Percentiles rank a stretch among this genome's conserved stretches.
phyloP scores from a whole-genome alignment of 2,329 filamentous ascomycete species.

The Colletotrichum theobromicola region DNA sequence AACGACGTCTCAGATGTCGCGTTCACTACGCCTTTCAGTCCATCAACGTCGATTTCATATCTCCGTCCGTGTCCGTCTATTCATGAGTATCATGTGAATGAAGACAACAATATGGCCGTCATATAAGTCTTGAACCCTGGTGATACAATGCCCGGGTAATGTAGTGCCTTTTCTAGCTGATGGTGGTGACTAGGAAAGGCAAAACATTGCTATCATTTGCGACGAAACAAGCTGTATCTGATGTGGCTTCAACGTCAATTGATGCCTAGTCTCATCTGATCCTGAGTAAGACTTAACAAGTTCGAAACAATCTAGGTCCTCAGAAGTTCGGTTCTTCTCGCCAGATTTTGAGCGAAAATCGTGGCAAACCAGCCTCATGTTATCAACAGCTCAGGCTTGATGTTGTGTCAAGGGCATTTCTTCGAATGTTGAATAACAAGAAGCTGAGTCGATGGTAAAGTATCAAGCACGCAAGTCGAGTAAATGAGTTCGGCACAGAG shows the following conservation, averaged over 20 bases:
- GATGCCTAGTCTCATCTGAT: not conserved
- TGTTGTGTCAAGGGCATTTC: fast-evolving
- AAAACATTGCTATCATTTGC: too few relatives aligned
- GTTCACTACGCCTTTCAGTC: too few relatives aligned
- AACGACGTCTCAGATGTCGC: too few relatives aligned
- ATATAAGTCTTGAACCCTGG: not conserved
- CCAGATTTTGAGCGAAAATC: not conserved
- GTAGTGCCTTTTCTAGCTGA: too few relatives aligned
- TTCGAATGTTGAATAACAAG: not conserved
- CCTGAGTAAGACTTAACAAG: not conserved
- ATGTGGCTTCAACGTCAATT: not conserved
- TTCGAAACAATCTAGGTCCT: not conserved
- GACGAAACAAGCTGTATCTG: not conserved
- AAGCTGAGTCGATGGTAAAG: not conserved
- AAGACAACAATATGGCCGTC: not conserved
- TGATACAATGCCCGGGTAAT: not conserved
- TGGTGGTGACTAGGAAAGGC: too few relatives aligned
- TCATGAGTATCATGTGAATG: not conserved
- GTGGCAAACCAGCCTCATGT: not conserved
- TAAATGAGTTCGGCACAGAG: not conserved
- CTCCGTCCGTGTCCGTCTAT: not conserved
- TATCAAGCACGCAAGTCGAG: not conserved
- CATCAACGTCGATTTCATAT: too few relatives aligned
- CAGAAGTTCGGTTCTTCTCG: not conserved
- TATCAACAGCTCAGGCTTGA: not conserved